Percentiles rank a stretch among this genome's conserved stretches.
Conservation (phyloP, 208 protist genomes). For the Leishmania gerbilli region DNA sequence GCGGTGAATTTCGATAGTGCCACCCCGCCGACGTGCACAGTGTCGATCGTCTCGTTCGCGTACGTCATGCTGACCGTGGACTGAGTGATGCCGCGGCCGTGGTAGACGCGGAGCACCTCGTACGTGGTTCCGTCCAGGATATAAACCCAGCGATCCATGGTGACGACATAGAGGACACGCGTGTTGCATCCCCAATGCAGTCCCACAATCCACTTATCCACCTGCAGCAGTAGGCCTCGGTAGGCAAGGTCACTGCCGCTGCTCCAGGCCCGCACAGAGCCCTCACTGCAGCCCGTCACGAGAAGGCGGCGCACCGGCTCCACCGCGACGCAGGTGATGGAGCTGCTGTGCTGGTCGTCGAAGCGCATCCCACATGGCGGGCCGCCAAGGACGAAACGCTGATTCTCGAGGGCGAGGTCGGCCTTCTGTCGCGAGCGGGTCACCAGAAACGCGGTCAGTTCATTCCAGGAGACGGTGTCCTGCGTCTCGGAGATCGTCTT, state of each 20-base stretch:
- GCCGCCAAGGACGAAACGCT: slow-evolving; percentile 42
- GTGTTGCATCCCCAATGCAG: slow-evolving; percentile 59
- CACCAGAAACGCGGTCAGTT: slow-evolving; percentile 78
- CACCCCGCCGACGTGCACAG: slow-evolving; percentile 58
- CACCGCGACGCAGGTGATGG: slow-evolving; percentile 44
- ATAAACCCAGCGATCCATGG: slow-evolving; percentile 72
- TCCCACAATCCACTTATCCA: slow-evolving; percentile 75
- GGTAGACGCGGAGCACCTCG: slow-evolving; percentile 71
- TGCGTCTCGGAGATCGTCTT: slow-evolving; percentile 77
- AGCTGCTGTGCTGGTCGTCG: slow-evolving; percentile 43
- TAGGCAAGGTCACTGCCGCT: slow-evolving; percentile 43
- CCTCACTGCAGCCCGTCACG: slow-evolving; percentile 74
- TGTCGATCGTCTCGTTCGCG: slow-evolving; percentile 61
- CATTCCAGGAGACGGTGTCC: slow-evolving; percentile 70
- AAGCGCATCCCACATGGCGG: slow-evolving; percentile 34
- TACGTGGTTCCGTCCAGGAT: slow-evolving; percentile 65
- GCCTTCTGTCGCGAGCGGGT: slow-evolving; percentile 63
- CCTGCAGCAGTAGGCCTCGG: slow-evolving; percentile 66
- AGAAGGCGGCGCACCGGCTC: slow-evolving; percentile 40
- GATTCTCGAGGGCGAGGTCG: slow-evolving; percentile 50
- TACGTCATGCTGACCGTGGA: slow-evolving; percentile 53
- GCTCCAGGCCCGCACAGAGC: slow-evolving; percentile 78
- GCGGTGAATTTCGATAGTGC: slow-evolving; percentile 6
- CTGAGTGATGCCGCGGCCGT: slow-evolving; percentile 63
- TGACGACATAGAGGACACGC: slow-evolving; percentile 60